Percentiles rank a stretch among this genome's conserved stretches.
Evolutionary conservation across 768 basidiomycete species (phyloP).

Genomic region (Trametes cubensis): DNA sequence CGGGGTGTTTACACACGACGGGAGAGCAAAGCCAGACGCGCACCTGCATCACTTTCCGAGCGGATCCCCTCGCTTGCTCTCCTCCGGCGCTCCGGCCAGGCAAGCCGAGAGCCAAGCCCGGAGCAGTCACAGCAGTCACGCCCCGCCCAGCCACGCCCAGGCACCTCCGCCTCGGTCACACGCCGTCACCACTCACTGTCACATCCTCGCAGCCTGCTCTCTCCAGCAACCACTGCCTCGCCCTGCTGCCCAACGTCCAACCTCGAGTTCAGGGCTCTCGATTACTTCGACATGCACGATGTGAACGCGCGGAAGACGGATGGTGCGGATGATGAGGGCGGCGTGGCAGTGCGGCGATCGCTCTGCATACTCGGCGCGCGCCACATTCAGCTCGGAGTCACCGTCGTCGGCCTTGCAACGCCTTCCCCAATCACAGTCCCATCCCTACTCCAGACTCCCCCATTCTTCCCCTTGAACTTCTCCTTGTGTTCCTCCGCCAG

Average conservation of each 20-base stretch:
- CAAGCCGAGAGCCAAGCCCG: constrained; percentile 10
- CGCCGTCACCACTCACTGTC: neutral
- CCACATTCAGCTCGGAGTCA: constrained; percentile 7
- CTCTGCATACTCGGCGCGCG: constrained; percentile 2
- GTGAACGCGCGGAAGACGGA: constrained; percentile 2
- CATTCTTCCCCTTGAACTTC: no score
- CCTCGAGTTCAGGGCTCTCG: no score
- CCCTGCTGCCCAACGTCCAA: no score
- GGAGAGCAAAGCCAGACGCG: no score
- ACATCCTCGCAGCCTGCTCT: neutral
- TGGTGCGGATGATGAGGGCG: neutral
- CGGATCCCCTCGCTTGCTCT: no score
- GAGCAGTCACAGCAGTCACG: no score
- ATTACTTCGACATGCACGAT: no score
- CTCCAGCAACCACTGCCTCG: no score
- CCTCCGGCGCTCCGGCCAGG: neutral
- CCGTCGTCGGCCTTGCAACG: neutral
- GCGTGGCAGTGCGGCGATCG: neutral
- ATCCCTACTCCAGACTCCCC: no score
- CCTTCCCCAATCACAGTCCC: neutral
- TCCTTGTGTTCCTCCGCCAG: no score
- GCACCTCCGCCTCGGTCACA: neutral
- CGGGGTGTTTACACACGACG: no score
- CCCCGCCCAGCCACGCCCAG: constrained; percentile 1
- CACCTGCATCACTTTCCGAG: no score